phyloP scores from a whole-genome alignment of 768 basidiomycete species.

The Sporobolomyces roseus region DNA sequence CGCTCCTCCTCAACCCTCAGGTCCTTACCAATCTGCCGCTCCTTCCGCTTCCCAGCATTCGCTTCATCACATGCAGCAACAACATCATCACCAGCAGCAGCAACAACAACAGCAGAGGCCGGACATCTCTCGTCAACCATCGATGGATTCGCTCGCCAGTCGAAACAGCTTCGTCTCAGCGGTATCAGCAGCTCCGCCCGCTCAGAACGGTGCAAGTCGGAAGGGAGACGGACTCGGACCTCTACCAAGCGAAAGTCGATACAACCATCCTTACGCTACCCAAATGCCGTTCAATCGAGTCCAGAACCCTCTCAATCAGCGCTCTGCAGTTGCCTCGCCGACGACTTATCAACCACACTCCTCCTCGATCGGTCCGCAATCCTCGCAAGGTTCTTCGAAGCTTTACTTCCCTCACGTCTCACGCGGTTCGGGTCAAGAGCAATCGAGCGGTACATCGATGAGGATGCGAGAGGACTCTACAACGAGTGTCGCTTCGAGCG shows the following conservation, averaged over 20 bases:
- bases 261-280: too few species aligned
- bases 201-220: too few species aligned
- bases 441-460: neutral
- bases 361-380: neutral
- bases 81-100: too few species aligned
- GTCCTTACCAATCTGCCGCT: neutral
- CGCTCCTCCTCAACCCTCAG: neutral
- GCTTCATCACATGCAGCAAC: neutral
- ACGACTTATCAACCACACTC: slow-evolving; percentile 6
- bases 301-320: neutral
- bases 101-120: too few species aligned
- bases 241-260: neutral
- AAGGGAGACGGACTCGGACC: too few species aligned
- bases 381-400: slow-evolving; percentile 8
- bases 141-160: slow-evolving; percentile 31
- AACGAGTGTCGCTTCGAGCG: neutral
- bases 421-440: neutral
- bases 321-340: neutral
- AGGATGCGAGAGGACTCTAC: neutral
- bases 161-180: slow-evolving; percentile 13
- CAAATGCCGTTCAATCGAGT: neutral
- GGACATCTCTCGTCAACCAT: slow-evolving; percentile 18
- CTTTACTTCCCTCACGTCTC: slow-evolving; percentile 34
- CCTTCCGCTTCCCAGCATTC: slow-evolving; percentile 1
- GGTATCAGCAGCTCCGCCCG: neutral